Evolutionary conservation across 2,329 filamentous ascomycete species (phyloP), one percentile per base, ranked within the genome.

Genomic region (Trematosphaeria pertusa): DNA sequence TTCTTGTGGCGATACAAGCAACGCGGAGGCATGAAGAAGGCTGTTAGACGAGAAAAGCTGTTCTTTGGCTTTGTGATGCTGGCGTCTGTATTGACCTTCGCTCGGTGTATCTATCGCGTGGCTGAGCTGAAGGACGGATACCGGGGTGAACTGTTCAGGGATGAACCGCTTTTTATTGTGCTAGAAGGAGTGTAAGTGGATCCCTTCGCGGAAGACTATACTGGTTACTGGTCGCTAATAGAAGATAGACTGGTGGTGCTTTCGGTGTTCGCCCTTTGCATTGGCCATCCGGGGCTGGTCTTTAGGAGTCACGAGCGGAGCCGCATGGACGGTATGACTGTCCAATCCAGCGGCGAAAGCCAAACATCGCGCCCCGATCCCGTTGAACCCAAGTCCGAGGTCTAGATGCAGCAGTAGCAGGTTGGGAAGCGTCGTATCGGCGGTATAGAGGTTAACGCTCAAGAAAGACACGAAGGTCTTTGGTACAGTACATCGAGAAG

Each of bases 81-180:
- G n/a, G 68, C 75, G 2, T 73, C 70, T 0, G 1, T 76, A 9
- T 56, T 64, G 2, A 77, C 78, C 43, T 71, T 75, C 48, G 59
- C 71, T 19, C 69, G 75, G 42, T 75, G 68, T 31, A 59, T 69
- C 31, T 78, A 71, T 51, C 74, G 75, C 37, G 69, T 76, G 31
- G 67, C 67, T 1, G 75, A 78, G 61, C 63, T 76, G 22, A 56
- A 66, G 14, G 64, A 67, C 18, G 74, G 74, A 15, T 87, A 83
- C 83, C 81, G 80, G 8, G 85, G 84, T 69, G 62, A 74, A 12
- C 81, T 86, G 62, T 86, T 87, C 82, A 81, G 83, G 55, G 78
- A 86, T 65, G 74, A 87, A 71, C 71, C 75, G 34, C 79, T 78
- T 14, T 87, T 86, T 58, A 76, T 85, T 48, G 77, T 81, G 10